Base-by-base conservation (phyloP, 78 protist genomes). In the Mantamonas sphyraenae region DNA sequence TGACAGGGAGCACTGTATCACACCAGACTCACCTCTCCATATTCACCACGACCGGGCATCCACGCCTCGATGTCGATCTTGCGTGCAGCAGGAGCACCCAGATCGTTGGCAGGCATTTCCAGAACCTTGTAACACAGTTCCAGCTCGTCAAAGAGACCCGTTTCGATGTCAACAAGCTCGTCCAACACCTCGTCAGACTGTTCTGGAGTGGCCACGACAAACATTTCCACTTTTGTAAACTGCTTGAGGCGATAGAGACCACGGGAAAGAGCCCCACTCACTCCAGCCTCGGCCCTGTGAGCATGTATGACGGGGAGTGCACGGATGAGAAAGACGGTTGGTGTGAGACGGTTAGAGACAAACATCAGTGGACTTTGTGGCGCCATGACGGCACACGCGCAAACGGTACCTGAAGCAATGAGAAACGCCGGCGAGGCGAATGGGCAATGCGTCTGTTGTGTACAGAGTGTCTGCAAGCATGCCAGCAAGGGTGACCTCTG, bases 211-310 rank as follows among this genome's bases (percentile, higher is more conserved):
- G 83, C 43, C 28, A 89, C 40, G 26, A 63, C 79, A 69, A 89
- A 86, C 89, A 88, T 83, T 59, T 93, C 97, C 26, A 90, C 93
- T 69, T 94, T 89, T 9, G 80, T 75, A 71, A 94, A 94, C 37
- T 90, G 95, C 64, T 90, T 94, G 28, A 89, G 86, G 33, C 95
- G 63, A 76, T 90, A 94, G 7, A 94, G 71, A 3, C 95, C 98
- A 0, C 51, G 22, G n/a, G 3, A 3, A 12, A 24, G 37, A 38
- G 12, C 45, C 35, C 24, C 82, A 74, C 33, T 63, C 64, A 37
- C n/a, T n/a, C 50, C 30, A 20, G 17, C 45, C 47, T 62, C 60
- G 28, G 50, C 42, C 35, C 31, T n/a, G 26, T 59, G 71, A 17
- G 59, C 34, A 75, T 68, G 64, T 24, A 30, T 5, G 8, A 34